These are phyloP conservation scores for Sanghuangporus sanghuang DNA, from an alignment of 1,284 basidiomycete genomes.

Conservation along the genomic window DNA sequence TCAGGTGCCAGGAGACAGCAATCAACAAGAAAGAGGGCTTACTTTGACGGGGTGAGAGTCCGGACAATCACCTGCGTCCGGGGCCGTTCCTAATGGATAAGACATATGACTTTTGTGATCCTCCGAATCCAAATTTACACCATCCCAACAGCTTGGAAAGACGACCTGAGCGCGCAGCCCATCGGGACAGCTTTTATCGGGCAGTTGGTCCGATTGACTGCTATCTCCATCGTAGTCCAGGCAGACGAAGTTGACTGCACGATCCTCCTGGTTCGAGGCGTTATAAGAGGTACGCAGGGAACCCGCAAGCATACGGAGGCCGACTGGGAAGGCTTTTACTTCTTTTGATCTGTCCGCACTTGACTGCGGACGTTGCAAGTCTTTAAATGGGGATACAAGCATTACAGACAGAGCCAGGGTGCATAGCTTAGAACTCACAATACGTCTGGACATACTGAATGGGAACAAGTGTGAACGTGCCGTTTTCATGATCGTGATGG, in stretches of 20 bases:
- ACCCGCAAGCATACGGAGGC: conserved; percentile 36
- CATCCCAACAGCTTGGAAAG: conserved; percentile 42
- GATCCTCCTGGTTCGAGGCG: conserved; percentile 31
- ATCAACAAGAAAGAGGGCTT: neutral
- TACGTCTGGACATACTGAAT: conserved; percentile 3
- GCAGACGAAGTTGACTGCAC: conserved; percentile 38
- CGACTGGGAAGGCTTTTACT: conserved; percentile 18
- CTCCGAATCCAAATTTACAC: conserved; percentile 33
- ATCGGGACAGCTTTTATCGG: conserved; percentile 30
- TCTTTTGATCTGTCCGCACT: neutral
- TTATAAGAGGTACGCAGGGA: conserved; percentile 31
- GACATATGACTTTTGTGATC: conserved; percentile 29
- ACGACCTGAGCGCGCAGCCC: conserved; percentile 40
- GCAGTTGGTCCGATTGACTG: conserved; percentile 27
- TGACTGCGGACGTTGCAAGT: neutral
- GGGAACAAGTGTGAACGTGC: conserved; percentile 7
- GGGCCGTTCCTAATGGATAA: conserved; percentile 37
- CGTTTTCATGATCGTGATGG: neutral
- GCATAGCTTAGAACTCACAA: neutral
- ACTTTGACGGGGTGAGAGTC: conserved; percentile 23
- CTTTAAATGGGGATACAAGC: neutral
- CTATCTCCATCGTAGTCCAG: conserved; percentile 28
- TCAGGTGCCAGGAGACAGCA: neutral
- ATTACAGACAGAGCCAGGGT: too few relatives aligned
- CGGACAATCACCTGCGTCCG: conserved; percentile 29